These are phyloP conservation scores for cucumber (Cucumis sativus) DNA, from an alignment of 306 rosid genomes.

Conservation along the genomic window Cucumber_9930_V3 NC_026655.2:14836001-14836500, in stretches of 20 bases:
- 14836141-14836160: constrained; percentile 9
- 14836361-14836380: neutral
- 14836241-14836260: neutral
- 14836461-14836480: neutral
- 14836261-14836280: neutral
- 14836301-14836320: neutral
- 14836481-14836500: neutral
- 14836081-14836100: constrained; percentile 60
- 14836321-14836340: neutral
- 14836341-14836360: neutral
- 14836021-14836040: constrained; percentile 70
- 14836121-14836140: constrained; percentile 69
- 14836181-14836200: neutral
- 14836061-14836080: constrained; percentile 98
- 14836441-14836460: neutral
- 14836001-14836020: constrained; percentile 94
- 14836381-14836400: neutral
- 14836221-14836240: neutral
- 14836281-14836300: neutral
- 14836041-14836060: constrained; percentile 85
- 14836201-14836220: neutral
- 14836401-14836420: neutral
- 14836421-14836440: neutral
- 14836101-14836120: constrained; percentile 61
- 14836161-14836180: neutral